Percentiles rank a stretch among this genome's conserved stretches.
phyloP scores from a whole-genome alignment of 2,329 filamentous ascomycete species.

The Pyrenochaeta sp. region DNA sequence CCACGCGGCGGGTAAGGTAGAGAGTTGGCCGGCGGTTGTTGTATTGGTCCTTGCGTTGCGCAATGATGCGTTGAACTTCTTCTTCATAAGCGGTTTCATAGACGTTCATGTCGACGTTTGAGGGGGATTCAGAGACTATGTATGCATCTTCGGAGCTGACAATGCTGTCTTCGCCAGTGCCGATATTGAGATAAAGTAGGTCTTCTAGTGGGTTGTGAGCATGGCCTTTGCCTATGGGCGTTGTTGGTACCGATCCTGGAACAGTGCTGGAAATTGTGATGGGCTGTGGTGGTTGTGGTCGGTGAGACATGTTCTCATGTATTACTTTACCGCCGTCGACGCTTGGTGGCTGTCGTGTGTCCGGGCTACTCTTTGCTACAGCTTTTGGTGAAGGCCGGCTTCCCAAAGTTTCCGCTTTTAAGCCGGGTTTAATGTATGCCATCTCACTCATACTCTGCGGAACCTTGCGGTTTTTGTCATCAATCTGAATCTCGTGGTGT shows the following conservation, averaged over 20 bases:
- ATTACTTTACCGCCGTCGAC: slow-evolving; percentile 36
- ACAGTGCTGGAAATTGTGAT: slow-evolving; percentile 25
- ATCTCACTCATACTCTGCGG: slow-evolving; percentile 32
- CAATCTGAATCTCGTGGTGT: slow-evolving; percentile 56
- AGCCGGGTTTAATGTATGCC: slow-evolving; percentile 27
- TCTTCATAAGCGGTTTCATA: slow-evolving; percentile 88
- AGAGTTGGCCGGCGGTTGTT: slow-evolving; percentile 59
- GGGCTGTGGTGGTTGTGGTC: slow-evolving; percentile 36
- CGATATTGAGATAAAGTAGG: slow-evolving; percentile 78
- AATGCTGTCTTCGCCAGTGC: slow-evolving; percentile 65
- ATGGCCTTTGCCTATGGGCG: slow-evolving; percentile 60
- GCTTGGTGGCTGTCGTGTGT: slow-evolving; percentile 20
- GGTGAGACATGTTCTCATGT: slow-evolving; percentile 43
- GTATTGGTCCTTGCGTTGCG: slow-evolving; percentile 51
- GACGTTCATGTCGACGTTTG: slow-evolving; percentile 83
- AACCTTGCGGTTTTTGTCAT: slow-evolving; percentile 36
- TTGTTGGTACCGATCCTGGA: slow-evolving; percentile 33
- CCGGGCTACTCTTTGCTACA: slow-evolving; percentile 26
- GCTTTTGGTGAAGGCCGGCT: slow-evolving; percentile 14
- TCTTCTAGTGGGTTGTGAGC: slow-evolving; percentile 71
- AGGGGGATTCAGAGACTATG: slow-evolving; percentile 83
- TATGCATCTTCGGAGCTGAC: slow-evolving; percentile 45
- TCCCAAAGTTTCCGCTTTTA: slow-evolving; percentile 15
- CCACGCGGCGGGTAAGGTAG: slow-evolving; percentile 62
- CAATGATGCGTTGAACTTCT: slow-evolving; percentile 77